Evolutionary conservation across 2,329 filamentous ascomycete genomes (phyloP).

Genomic region (Fusarium phyllophilum): DNA sequence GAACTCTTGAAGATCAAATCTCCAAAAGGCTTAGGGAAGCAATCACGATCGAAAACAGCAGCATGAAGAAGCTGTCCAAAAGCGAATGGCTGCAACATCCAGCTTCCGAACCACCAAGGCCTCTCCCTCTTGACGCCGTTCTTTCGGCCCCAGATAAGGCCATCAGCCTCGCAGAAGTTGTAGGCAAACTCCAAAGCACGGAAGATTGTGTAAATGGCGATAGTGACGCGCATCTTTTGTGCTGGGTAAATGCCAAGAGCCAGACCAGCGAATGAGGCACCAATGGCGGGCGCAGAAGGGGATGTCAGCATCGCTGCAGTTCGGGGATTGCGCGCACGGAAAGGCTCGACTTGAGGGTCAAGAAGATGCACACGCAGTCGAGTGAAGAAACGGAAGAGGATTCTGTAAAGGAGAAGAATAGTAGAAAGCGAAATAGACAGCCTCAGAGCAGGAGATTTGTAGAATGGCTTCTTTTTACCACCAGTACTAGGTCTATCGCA

Average conservation of each 20-base stretch:
- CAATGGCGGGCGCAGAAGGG: slow-evolving; percentile 85
- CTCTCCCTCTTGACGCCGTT: slow-evolving; percentile 66
- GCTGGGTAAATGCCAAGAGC: slow-evolving; percentile 80
- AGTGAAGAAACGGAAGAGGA: slow-evolving; percentile 89
- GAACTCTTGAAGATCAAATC: slow-evolving; percentile 75
- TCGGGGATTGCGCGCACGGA: slow-evolving; percentile 83
- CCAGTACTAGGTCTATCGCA: slow-evolving; percentile 39
- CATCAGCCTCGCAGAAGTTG: slow-evolving; percentile 82
- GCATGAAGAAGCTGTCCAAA: slow-evolving; percentile 82
- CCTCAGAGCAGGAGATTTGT: slow-evolving; percentile 76
- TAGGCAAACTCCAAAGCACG: slow-evolving; percentile 87
- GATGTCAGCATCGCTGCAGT: slow-evolving; percentile 82
- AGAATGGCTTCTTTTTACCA: slow-evolving; percentile 62
- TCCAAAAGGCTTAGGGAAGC: slow-evolving; percentile 66
- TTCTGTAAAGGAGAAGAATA: slow-evolving; percentile 86
- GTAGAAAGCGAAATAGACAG: slow-evolving; percentile 85
- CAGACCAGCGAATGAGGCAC: slow-evolving; percentile 86
- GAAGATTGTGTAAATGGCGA: slow-evolving; percentile 84
- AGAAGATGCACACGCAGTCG: slow-evolving; percentile 82
- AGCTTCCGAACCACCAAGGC: slow-evolving; percentile 87
- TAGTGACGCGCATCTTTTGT: slow-evolving; percentile 74
- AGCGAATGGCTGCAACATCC: slow-evolving; percentile 81
- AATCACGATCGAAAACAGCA: slow-evolving; percentile 80
- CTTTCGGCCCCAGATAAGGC: slow-evolving; percentile 70
- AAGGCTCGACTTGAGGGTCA: slow-evolving; percentile 80